A percentile compares a stretch with the other conserved stretches of the same genome.
phyloP scores from a whole-genome alignment of 345 rosid genomes.

The Heritiera fomes region DNA sequence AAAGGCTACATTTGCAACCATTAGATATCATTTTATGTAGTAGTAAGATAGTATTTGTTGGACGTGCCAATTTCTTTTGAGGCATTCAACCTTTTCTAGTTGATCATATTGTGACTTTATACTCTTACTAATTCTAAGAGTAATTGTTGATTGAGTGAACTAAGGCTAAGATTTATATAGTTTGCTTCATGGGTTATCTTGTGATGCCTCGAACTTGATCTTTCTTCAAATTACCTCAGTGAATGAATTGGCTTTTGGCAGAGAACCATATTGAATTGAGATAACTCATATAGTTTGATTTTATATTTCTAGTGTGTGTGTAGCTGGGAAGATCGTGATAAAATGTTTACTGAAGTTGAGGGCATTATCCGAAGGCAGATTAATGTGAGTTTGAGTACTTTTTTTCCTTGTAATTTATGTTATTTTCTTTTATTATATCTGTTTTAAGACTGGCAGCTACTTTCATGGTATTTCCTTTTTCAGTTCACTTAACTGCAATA shows the following conservation, averaged over 20 bases:
- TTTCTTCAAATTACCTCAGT: background rate
- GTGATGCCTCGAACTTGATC: background rate
- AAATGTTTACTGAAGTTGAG: slow-evolving; percentile 84
- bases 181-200: background rate
- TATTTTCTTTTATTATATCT: background rate
- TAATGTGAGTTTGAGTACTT: slow-evolving; percentile 42
- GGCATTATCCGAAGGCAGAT: slow-evolving; percentile 85
- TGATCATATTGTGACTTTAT: background rate
- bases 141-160: background rate
- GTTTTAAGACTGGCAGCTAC: background rate
- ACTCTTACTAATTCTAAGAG: background rate
- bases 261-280: background rate
- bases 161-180: background rate
- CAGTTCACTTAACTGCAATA: slow-evolving; percentile 1
- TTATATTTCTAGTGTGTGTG: slow-evolving; percentile 66
- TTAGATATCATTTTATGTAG: background rate
- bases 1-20: background rate
- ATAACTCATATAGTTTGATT: background rate
- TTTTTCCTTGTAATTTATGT: background rate
- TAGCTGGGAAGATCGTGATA: slow-evolving; percentile 91
- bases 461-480: background rate
- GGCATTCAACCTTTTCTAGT: background rate
- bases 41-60: background rate
- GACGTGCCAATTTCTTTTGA: background rate
- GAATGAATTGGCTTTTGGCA: background rate